Percentiles rank a stretch among this genome's conserved stretches.
phyloP scores from a whole-genome alignment of 345 rosid species.

The Stellera chamaejasme region DNA sequence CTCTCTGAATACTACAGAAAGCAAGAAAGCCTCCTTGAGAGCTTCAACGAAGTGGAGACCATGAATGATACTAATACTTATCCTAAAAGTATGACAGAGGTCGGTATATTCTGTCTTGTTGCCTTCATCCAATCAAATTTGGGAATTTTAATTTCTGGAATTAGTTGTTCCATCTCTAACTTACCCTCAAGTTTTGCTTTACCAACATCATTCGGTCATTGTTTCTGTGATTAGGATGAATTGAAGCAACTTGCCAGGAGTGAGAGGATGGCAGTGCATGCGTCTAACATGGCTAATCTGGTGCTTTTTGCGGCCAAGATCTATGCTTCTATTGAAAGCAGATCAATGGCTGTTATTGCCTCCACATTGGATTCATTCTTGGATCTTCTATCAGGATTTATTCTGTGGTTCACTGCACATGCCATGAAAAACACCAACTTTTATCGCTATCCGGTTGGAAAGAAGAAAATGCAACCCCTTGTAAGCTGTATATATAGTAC shows the following conservation, averaged over 20 bases:
- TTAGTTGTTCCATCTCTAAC: no score
- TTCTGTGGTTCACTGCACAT: slow-evolving; percentile 74
- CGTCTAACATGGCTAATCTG: slow-evolving; percentile 53
- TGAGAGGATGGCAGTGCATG: slow-evolving; percentile 53
- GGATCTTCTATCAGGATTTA: slow-evolving; percentile 79
- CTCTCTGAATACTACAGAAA: slow-evolving; percentile 73
- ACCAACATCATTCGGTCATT: not conserved
- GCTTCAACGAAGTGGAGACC: slow-evolving; percentile 71
- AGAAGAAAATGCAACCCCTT: slow-evolving; percentile 83
- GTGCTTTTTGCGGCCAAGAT: slow-evolving; percentile 68
- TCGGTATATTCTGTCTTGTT: slow-evolving; percentile 7
- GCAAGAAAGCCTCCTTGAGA: slow-evolving; percentile 71
- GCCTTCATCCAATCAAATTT: not conserved
- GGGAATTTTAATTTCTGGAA: not conserved
- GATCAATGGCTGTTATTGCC: slow-evolving; percentile 75
- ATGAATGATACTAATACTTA: slow-evolving; percentile 41
- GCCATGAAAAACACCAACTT: slow-evolving; percentile 75
- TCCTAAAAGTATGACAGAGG: slow-evolving; percentile 58
- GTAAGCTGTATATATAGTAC: slow-evolving; percentile 24
- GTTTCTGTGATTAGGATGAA: slow-evolving; percentile 44
- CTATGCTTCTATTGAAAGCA: slow-evolving; percentile 65
- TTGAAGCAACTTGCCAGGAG: slow-evolving; percentile 54
- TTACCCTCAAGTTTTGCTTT: not conserved
- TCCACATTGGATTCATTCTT: slow-evolving; percentile 78
- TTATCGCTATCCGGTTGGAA: slow-evolving; percentile 70